A percentile compares a stretch with the other conserved stretches of the same genome.
phyloP scores from a whole-genome alignment of 495 filamentous ascomycete genomes.

The Letharia columbiana region DNA sequence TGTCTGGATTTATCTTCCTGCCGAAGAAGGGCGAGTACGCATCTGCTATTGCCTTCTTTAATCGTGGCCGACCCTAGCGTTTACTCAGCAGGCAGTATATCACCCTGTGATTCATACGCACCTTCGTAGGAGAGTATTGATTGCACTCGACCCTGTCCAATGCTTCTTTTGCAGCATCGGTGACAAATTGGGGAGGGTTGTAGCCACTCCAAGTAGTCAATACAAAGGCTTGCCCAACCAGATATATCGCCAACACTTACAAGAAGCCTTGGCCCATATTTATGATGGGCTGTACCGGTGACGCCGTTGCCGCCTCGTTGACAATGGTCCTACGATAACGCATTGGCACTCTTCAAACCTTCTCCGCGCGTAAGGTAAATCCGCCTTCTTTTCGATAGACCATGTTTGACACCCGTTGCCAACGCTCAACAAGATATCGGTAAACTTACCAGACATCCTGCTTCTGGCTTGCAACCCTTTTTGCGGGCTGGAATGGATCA shows the following conservation, averaged over 20 bases:
- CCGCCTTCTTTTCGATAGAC: background rate
- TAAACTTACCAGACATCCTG: slow-evolving; percentile 84
- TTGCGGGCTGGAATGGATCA: slow-evolving; percentile 60
- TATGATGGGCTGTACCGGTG: slow-evolving; percentile 73
- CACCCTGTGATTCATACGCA: slow-evolving; percentile 21
- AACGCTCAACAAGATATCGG: background rate
- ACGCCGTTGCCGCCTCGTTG: slow-evolving; percentile 82
- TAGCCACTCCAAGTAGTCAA: slow-evolving; percentile 55
- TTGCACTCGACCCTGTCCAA: slow-evolving; percentile 95
- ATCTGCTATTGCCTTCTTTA: slow-evolving; percentile 84
- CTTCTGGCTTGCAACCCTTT: slow-evolving; percentile 66
- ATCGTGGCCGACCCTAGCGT: slow-evolving; percentile 64
- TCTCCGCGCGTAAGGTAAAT: background rate
- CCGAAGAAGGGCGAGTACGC: slow-evolving; percentile 84
- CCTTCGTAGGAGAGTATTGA: slow-evolving; percentile 92
- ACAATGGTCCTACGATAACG: slow-evolving; percentile 65
- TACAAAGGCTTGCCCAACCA: background rate
- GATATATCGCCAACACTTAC: slow-evolving; percentile 21
- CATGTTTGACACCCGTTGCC: background rate
- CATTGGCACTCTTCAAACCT: slow-evolving; percentile 15
- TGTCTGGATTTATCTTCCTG: slow-evolving; percentile 70
- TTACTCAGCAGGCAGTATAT: slow-evolving; percentile 10
- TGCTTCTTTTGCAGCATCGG: slow-evolving; percentile 82
- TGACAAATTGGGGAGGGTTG: slow-evolving; percentile 86
- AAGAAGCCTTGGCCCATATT: slow-evolving; percentile 31